Conservation (phyloP, 78 protist genomes). For the Speleostelium caveatum region DNA sequence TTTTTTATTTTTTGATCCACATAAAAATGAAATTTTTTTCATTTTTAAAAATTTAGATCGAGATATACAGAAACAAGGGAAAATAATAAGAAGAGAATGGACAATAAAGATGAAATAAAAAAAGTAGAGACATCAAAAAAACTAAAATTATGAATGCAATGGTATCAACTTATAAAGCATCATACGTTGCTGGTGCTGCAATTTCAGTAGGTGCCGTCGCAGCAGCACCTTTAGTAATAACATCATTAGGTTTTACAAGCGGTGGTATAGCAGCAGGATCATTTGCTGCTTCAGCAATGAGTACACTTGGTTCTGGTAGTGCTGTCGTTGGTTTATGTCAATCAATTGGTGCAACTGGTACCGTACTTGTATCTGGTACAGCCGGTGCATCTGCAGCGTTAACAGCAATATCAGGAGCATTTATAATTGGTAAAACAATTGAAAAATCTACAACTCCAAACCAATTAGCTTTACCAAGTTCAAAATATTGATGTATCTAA, state of each 20-base stretch:
- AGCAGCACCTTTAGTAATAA: background rate
- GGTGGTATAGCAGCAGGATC: conserved; percentile 1
- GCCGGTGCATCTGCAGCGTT: background rate
- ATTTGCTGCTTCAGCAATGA: background rate
- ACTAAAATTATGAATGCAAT: no score
- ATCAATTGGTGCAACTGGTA: background rate
- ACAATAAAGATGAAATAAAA: no score
- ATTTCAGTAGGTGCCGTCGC: background rate
- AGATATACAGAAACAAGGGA: no score
- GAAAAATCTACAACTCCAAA: background rate
- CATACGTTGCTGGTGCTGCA: background rate
- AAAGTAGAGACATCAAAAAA: no score
- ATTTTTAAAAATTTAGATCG: no score
- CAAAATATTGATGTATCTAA: no score
- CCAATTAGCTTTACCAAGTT: background rate
- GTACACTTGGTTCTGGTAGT: background rate
- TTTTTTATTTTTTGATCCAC: no score
- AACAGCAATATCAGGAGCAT: background rate
- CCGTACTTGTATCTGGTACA: background rate
- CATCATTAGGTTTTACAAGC: background rate
- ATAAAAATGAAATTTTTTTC: background rate
- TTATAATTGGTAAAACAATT: background rate
- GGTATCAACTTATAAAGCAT: background rate
- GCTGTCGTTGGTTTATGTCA: background rate
- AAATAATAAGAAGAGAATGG: no score